Evolutionary conservation across 441 rosid species (phyloP).

Genomic region (Breynia disticha): DNA sequence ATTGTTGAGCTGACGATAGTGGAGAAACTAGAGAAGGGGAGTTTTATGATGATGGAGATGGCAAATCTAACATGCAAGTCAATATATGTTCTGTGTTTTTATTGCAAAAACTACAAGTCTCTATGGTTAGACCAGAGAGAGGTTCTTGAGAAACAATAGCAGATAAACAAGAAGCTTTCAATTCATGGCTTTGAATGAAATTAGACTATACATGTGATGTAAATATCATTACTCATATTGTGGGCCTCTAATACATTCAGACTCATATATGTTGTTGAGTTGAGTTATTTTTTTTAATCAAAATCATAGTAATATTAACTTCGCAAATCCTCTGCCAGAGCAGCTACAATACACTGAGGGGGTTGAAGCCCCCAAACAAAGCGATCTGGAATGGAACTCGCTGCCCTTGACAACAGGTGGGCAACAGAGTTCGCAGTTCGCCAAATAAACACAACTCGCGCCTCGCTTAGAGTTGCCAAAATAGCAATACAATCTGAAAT

Average conservation of each 20-base stretch:
- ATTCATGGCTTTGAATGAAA: constrained; percentile 24
- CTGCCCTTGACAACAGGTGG: too few species aligned
- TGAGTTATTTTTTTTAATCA: too few species aligned
- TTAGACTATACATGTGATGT: constrained; percentile 50
- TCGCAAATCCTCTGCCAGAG: too few species aligned
- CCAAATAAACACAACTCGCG: too few species aligned
- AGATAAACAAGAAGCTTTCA: constrained; percentile 20
- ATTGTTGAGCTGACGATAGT: constrained; percentile 87
- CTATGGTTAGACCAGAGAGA: constrained; percentile 51
- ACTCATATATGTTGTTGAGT: constrained; percentile 21
- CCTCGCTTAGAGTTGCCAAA: too few species aligned
- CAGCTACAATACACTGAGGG: too few species aligned
- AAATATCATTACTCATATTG: constrained; percentile 29
- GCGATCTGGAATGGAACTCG: too few species aligned
- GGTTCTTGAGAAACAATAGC: constrained; percentile 11
- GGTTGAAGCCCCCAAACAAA: too few species aligned
- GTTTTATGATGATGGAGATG: constrained; percentile 40
- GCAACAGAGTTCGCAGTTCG: too few species aligned
- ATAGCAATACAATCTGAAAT: too few species aligned
- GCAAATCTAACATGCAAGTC: constrained; percentile 35
- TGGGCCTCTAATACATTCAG: constrained; percentile 47
- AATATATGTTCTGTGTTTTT: too few species aligned
- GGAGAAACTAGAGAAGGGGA: constrained; percentile 80
- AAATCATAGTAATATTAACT: too few species aligned
- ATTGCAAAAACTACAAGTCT: constrained; percentile 36